Evolutionary conservation across 306 rosid species (phyloP), one percentile per base, ranked within the genome.

Genomic region (Vicia villosa): DNA sequence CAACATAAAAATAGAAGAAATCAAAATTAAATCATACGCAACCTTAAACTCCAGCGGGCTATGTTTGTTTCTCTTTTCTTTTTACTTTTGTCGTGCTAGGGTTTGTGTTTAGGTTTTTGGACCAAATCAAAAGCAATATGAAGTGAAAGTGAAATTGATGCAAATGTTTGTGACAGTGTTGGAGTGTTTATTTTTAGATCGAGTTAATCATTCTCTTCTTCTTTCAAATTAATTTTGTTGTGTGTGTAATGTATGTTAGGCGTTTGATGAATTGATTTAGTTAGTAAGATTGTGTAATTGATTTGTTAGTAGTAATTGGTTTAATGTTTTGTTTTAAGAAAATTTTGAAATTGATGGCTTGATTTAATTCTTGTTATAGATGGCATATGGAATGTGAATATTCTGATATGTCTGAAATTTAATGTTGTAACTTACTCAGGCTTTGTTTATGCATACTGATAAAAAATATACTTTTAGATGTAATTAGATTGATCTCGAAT

Each of bases 181-280:
- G 24, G 2, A 22, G 24, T 22, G 24, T 22, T 22, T 22, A 11
- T 72, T 63, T 45, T 61, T 49, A 76, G 90, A 79, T 83, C 87
- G 65, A 76, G 47, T 94, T 50, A 57, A 43, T 56, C 65, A 5
- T 56, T 70, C 57, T 71, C 32, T 73, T 22, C 19, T 49, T 58
- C 17, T 42, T 22, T 22, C 24, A 22, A 22, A 22, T 22, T 22
- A 22, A 22, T 22, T 22, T 22, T 22, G 24, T 22, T 63, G 47
- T 28, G 17, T 26, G 57, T 57, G 37, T 51, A 51, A 11, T 63
- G 63, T 40, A 16, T 71, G 59, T 12, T 22, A n/a, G n/a, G n/a
- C n/a, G n/a, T n/a, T n/a, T n/a, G n/a, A n/a, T n/a, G n/a, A n/a
- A n/a, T n/a, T n/a, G 15, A 37, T 50, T 58, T 17, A n/a, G 4